phyloP scores from a whole-genome alignment of 139 green algal genomes.

The Chlorella sorokiniana region DNA sequence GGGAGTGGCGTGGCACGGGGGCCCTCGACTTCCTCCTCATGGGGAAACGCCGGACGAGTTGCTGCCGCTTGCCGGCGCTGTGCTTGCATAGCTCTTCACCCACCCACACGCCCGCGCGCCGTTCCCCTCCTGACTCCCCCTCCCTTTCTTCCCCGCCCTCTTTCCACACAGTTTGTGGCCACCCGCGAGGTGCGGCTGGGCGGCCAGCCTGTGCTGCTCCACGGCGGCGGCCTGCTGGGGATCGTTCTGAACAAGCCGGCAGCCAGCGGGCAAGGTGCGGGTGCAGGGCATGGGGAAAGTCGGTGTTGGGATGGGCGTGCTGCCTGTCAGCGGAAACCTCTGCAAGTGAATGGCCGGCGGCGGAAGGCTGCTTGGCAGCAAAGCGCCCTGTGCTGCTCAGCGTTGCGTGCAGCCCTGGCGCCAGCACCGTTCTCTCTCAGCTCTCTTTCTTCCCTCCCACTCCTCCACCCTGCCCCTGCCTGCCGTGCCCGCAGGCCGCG shows the following conservation, averaged over 20 bases:
- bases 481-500: conserved; percentile 14
- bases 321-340: background rate
- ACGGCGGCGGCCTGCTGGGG: conserved; percentile 45
- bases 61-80: too few relatives aligned
- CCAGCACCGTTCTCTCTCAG: too few relatives aligned
- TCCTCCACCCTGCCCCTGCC: background rate
- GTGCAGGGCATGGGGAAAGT: background rate
- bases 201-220: conserved; percentile 39
- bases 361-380: too few relatives aligned
- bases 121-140: background rate
- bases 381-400: too few relatives aligned
- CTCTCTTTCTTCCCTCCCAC: background rate
- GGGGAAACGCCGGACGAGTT: too few relatives aligned
- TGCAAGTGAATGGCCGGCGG: too few relatives aligned
- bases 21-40: too few relatives aligned
- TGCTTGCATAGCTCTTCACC: too few relatives aligned
- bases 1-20: too few relatives aligned
- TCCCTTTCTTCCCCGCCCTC: background rate
- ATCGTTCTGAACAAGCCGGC: conserved; percentile 30
- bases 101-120: background rate
- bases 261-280: background rate
- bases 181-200: conserved; percentile 33
- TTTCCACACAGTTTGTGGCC: conserved; percentile 24
- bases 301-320: too few relatives aligned
- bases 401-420: too few relatives aligned